Base-by-base conservation (phyloP, 129 eudicot species). In the Ambrosia trifida region DNA sequence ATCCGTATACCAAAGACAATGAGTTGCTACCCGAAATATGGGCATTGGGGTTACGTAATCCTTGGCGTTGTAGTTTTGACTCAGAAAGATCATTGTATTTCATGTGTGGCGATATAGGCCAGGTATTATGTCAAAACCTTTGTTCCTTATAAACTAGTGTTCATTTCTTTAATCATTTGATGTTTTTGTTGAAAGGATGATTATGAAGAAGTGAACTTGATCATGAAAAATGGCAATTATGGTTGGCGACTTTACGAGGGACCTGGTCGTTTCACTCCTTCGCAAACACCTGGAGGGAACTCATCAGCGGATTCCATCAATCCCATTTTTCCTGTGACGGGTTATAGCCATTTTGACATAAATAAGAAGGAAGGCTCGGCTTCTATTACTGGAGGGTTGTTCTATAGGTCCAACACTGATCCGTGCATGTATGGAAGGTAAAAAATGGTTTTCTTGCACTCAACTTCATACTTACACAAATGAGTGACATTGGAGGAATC, bases 241-340 rank as follows among this genome's bases (percentile, higher is more conserved):
- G 97, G 96, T 6, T 91, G 97, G 97, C 84, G 85, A 8, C 76
- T 38, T 36, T 91, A 88, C 5, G 97, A 91, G 68, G 97, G 97
- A 40, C 69, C 76, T 3, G 19, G 70, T 28, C 62, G 35, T 41
- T 88, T 68, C 64, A 57, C 45, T 61, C 89, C 95, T 53, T 67
- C 59, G 70, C 31, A 77, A 13, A 19, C 85, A 33, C 86, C 85
- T 0, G 91, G 87, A 35, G 88, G 85, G 58, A 85, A 85, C 32
- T 84, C 95, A 0, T 84, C 95, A 1, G 43, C 31, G 2, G 71
- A 57, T 46, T 81, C 95, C 9, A 74, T 80, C 14, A 78, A 72
- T 52, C 83, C 84, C 7, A 86, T 84, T 11, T 76, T 76, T 68
- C 93, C 96, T 3, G 95, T 86, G 45, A 86, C 80, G 90, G 96